Percentiles rank a stretch among this genome's conserved stretches.
Conservation (phyloP, 1,284 basidiomycete species). For the Volvariella surrecta region DNA sequence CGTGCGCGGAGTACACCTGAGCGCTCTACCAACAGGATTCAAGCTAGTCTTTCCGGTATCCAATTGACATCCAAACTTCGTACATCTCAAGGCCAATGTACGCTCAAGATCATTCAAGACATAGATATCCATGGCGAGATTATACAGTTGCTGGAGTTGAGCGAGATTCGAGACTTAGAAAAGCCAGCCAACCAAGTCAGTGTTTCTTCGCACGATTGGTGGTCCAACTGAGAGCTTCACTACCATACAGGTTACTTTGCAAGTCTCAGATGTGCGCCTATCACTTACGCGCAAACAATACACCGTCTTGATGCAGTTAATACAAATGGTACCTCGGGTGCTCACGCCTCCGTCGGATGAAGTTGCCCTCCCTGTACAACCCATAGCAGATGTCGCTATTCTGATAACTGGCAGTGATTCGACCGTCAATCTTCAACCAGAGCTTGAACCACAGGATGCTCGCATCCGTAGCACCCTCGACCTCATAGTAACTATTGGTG, state of each 20-base stretch:
- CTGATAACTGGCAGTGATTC: conserved; percentile 2
- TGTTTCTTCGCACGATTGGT: conserved; percentile 2
- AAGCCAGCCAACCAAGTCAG: conserved; percentile 67
- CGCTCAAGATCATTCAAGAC: conserved; percentile 88
- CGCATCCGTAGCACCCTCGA: conserved; percentile 63
- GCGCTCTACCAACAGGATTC: conserved; percentile 51
- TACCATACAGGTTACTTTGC: conserved; percentile 49
- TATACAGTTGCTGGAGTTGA: conserved; percentile 48
- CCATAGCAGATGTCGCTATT: neutral
- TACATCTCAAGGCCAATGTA: conserved; percentile 36
- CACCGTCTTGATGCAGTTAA: conserved; percentile 63
- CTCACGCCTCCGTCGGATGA: conserved; percentile 36
- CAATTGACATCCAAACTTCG: conserved; percentile 72
- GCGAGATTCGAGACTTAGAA: conserved; percentile 39
- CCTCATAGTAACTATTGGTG: conserved; percentile 66
- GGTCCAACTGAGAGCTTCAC: conserved; percentile 7
- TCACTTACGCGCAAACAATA: conserved; percentile 92
- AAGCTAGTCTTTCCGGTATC: conserved; percentile 81
- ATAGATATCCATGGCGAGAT: conserved; percentile 75
- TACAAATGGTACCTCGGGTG: conserved; percentile 71
- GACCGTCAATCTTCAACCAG: conserved; percentile 48
- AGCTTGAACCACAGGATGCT: conserved; percentile 29
- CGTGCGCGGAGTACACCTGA: conserved; percentile 77
- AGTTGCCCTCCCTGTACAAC: conserved; percentile 7
- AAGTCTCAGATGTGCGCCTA: conserved; percentile 87